phyloP scores from a whole-genome alignment of 371 early-diverging fungal species.

The Saksenaea vasiformis region DNA sequence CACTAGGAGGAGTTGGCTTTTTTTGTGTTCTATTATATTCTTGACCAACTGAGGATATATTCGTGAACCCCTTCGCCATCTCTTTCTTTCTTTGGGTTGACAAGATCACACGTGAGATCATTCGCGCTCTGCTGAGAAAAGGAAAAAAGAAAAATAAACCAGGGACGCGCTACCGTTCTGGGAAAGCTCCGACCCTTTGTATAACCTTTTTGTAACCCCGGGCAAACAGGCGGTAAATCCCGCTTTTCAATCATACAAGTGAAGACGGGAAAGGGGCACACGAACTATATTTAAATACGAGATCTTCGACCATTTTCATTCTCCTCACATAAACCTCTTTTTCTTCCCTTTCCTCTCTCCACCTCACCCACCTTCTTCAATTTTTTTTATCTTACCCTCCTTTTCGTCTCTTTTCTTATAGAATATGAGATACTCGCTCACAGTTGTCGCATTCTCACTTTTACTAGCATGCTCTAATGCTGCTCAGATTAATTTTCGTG shows the following conservation, averaged over 20 bases:
- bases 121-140: neutral
- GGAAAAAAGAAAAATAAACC: neutral
- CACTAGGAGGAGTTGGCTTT: neutral
- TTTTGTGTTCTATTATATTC: neutral
- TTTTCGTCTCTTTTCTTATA: conserved; percentile 7
- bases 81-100: neutral
- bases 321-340: neutral
- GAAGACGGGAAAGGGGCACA: conserved; percentile 1
- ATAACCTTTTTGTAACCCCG: conserved; percentile 3
- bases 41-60: neutral
- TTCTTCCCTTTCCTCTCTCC: neutral
- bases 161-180: neutral
- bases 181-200: neutral
- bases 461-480: conserved; percentile 25
- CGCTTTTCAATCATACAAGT: neutral
- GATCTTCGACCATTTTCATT: neutral
- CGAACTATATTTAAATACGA: conserved; percentile 3
- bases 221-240: neutral
- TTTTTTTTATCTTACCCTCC: conserved; percentile 8
- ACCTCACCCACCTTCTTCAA: neutral
- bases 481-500: conserved; percentile 46
- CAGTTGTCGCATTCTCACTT: conserved; percentile 19
- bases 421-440: conserved; percentile 28
- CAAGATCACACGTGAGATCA: conserved; percentile 5
- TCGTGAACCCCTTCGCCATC: neutral